Conservation (phyloP, 352 stramenopile species). For the Globisporangium ultimum region DNA sequence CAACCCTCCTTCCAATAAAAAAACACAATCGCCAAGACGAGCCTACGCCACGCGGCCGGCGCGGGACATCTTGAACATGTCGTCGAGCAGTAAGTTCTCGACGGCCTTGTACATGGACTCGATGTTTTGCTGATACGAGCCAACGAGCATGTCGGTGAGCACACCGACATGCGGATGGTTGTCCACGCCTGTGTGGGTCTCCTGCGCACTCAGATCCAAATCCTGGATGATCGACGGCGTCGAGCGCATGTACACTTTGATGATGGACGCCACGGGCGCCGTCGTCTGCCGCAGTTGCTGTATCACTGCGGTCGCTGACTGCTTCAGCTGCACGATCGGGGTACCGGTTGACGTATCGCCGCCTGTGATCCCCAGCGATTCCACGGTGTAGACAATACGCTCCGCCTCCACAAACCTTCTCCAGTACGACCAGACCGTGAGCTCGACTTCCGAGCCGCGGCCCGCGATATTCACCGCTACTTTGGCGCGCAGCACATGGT, state of each 20-base stretch:
- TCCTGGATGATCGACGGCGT: conserved; percentile 18
- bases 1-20: too few relatives aligned
- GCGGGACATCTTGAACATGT: conserved; percentile 8
- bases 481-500: conserved; percentile 13
- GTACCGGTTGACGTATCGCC: not conserved
- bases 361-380: conserved; percentile 15
- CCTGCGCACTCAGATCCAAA: not conserved
- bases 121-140: conserved; percentile 18
- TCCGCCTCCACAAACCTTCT: conserved; percentile 10
- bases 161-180: conserved; percentile 14
- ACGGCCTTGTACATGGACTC: conserved; percentile 18
- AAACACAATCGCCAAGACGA: too few relatives aligned
- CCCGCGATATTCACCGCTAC: conserved; percentile 13
- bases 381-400: conserved; percentile 10
- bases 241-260: conserved; percentile 16
- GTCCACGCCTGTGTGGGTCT: not conserved
- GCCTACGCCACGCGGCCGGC: too few relatives aligned
- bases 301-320: conserved; percentile 12
- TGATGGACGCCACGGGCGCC: conserved; percentile 15
- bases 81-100: conserved; percentile 17
- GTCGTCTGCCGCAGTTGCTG: conserved; percentile 8
- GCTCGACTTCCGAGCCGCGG: conserved; percentile 10
- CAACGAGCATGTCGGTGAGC: conserved; percentile 19
- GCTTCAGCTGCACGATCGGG: conserved; percentile 16
- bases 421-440: conserved; percentile 16